Base-by-base conservation (phyloP, 768 basidiomycete species). In the Rhizopogon vesiculosus region DNA sequence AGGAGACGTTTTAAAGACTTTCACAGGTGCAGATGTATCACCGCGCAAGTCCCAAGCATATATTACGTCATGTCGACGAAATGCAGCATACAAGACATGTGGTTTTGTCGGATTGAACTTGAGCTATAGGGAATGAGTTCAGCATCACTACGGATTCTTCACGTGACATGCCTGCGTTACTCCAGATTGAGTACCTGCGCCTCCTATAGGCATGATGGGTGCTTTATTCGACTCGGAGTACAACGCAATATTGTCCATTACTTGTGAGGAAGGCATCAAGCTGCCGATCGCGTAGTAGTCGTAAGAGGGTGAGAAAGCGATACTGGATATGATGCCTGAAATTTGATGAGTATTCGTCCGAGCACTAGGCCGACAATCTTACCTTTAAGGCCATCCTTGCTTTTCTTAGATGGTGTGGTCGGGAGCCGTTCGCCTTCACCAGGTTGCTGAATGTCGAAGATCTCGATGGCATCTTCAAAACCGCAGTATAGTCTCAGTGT, bases 311-410 rank as follows among this genome's bases (percentile, higher is more conserved):
- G 83, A 85, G 68, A 97, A 93, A 0, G 90, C 83, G 5, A 98
- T 71, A 1, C 92, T 73, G 4, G 94, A 93, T 42, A 98, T 79
- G 57, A 98, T 91, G 1, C 95, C 93, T 93, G 50, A 10, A 49
- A 15, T 38, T 53, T 31, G 29, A 12, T 41, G n/a, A 19, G 15
- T 31, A 52, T 28, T 52, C 49, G 19, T 58, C 10, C 35, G 42
- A 28, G 52, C 49, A 38, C 29, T 22, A 59, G 28, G 45, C 3
- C 41, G 25, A 45, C 15, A 25, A 10, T n/a, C 58, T 38, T 57
- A 87, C 94, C 95, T 79, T 93, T 96, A 44, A 97, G 76, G 0
- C 94, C 95, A 51, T 90, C 85, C 61, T 84, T 86, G 57, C 85
- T 89, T 66, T 88, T 91, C 67, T 85, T 86, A 0, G 84, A 84